Evolutionary conservation across 1,284 basidiomycete genomes (phyloP).

Genomic region (Sporisorium scitamineum): DNA sequence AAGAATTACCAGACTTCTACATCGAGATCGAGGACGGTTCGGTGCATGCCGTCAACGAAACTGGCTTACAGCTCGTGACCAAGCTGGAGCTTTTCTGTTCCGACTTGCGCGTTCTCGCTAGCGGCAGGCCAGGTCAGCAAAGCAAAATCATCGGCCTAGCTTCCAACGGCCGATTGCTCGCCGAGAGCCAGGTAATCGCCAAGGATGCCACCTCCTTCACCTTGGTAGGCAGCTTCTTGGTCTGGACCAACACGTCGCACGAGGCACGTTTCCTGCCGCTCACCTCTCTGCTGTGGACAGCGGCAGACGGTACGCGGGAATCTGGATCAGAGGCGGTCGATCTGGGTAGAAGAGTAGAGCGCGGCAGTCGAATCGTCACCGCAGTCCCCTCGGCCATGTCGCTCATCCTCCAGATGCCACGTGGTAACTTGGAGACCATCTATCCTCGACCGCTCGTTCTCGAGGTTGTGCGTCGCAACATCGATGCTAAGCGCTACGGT

Average conservation of each 20-base stretch:
- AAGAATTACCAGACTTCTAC: slow-evolving; percentile 26
- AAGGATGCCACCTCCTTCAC: slow-evolving; percentile 83
- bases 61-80: slow-evolving; percentile 19
- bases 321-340: slow-evolving; percentile 32
- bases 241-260: slow-evolving; percentile 88
- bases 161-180: slow-evolving; percentile 76
- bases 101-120: slow-evolving; percentile 26
- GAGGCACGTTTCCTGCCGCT: slow-evolving; percentile 82
- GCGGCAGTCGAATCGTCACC: slow-evolving; percentile 64
- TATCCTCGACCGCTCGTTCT: slow-evolving; percentile 92
- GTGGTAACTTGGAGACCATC: slow-evolving; percentile 96
- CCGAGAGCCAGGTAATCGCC: slow-evolving; percentile 72
- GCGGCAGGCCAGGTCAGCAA: slow-evolving; percentile 7
- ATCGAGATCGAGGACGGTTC: slow-evolving; percentile 37
- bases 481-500: slow-evolving; percentile 74
- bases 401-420: slow-evolving; percentile 89
- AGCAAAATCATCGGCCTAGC: slow-evolving; percentile 75
- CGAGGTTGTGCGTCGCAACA: slow-evolving; percentile 70
- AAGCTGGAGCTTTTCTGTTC: slow-evolving; percentile 46
- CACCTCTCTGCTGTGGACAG: slow-evolving; percentile 54
- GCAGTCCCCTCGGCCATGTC: slow-evolving; percentile 75
- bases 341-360: slow-evolving; percentile 64
- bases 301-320: slow-evolving; percentile 7
- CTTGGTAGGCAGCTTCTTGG: slow-evolving; percentile 82
- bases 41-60: slow-evolving; percentile 11